Conservation (phyloP, 2,329 filamentous ascomycete genomes). For the Metarhizium brunneum region DNA sequence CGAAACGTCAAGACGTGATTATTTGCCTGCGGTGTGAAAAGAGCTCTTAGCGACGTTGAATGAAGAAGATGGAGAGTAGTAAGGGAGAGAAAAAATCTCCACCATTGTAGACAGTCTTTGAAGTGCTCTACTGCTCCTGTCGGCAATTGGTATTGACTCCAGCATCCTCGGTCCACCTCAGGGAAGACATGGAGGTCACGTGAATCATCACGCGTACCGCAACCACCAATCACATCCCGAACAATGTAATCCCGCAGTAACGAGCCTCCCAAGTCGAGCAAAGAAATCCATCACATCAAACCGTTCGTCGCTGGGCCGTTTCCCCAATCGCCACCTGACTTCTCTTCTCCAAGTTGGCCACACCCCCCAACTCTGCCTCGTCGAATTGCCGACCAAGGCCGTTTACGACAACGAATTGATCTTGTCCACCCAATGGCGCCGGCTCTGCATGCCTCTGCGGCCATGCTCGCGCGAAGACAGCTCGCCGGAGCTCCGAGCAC, state of each 20-base stretch:
- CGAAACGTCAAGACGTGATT: too few species aligned
- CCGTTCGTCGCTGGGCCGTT: not conserved
- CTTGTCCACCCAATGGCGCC: slow-evolving; percentile 18
- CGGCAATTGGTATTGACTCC: not conserved
- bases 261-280: slow-evolving; percentile 6
- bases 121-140: not conserved
- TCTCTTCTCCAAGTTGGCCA: slow-evolving; percentile 5
- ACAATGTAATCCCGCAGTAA: slow-evolving; percentile 31
- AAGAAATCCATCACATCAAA: not conserved
- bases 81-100: too few species aligned
- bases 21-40: too few species aligned
- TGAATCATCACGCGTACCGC: slow-evolving; percentile 16
- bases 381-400: not conserved
- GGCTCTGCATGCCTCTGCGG: slow-evolving; percentile 20
- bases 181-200: slow-evolving; percentile 13
- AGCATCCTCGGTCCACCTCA: too few species aligned
- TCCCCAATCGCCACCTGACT: not conserved
- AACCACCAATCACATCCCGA: slow-evolving; percentile 25
- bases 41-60: too few species aligned
- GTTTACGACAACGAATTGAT: not conserved
- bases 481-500: slow-evolving; percentile 17
- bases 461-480: slow-evolving; percentile 27
- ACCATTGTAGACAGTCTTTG: too few species aligned
- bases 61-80: too few species aligned
- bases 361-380: slow-evolving; percentile 2